Evolutionary conservation across 208 protist genomes (phyloP).

Genomic region (Crithidia acanthocephali): DNA sequence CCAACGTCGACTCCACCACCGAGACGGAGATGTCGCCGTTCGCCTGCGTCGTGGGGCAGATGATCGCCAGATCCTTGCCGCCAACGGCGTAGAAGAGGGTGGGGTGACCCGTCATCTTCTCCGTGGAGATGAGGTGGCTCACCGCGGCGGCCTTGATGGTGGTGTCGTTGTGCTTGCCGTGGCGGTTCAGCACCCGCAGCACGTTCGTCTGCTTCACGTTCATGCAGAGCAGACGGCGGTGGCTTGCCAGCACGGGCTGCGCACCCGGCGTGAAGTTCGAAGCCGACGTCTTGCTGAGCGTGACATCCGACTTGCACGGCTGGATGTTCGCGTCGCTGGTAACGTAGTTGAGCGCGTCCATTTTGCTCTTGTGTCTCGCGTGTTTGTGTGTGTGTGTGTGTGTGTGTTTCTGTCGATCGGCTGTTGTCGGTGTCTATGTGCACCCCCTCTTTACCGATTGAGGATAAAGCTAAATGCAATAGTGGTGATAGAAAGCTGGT

Average conservation of each 20-base stretch:
- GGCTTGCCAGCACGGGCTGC: constrained; percentile 60
- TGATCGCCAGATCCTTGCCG: constrained; percentile 58
- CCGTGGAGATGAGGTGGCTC: constrained; percentile 64
- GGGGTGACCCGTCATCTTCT: constrained; percentile 50
- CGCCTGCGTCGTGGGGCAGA: constrained; percentile 65
- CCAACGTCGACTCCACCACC: constrained; percentile 44
- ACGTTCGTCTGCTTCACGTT: constrained; percentile 83
- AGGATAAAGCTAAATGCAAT: not conserved
- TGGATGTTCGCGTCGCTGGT: constrained; percentile 61
- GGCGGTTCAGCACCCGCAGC: constrained; percentile 74
- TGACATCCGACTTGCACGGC: constrained; percentile 64
- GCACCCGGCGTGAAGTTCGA: constrained; percentile 50
- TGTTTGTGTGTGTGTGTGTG: no score
- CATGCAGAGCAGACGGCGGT: constrained; percentile 81
- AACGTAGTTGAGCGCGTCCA: constrained; percentile 74
- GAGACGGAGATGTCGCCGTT: constrained; percentile 70
- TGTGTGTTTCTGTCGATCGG: no score
- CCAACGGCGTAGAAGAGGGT: constrained; percentile 81
- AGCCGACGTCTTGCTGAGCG: constrained; percentile 72
- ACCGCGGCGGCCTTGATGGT: constrained; percentile 53
- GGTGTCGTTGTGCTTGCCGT: constrained; percentile 72
- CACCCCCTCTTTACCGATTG: not conserved
- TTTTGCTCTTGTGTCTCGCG: constrained; percentile 26
- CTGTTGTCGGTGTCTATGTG: constrained; percentile 13
- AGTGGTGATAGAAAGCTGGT: no score